Base-by-base conservation (phyloP, 345 rosid species). In the Corchorus olitorius region DNA sequence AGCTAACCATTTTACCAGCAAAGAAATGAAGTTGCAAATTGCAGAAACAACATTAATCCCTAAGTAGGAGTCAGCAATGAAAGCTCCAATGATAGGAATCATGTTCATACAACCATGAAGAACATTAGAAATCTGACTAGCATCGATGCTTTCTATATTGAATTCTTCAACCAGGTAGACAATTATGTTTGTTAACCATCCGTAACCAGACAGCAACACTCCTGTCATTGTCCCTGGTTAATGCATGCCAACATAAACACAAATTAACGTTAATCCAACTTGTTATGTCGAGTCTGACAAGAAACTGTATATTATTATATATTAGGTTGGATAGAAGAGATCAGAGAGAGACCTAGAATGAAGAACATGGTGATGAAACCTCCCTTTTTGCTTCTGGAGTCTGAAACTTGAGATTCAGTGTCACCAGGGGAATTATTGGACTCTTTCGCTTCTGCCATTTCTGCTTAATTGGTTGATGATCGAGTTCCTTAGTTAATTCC, bases 161-260 rank as follows among this genome's bases (percentile, higher is more conserved):
- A 79, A 75, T 20, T 79, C 75, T 55, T 82, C n/a, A 14, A 85
- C 83, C 70, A 84, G 74, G 72, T 65, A 84, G 46, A 85, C 83
- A 53, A 79, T 53, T 49, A 79, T 60, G 75, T 79, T 79, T 9
- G 71, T 64, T 12, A 74, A 10, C 82, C 78, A 75, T 67, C 78
- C 82, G 2, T 59, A 61, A 60, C 65, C 46, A 49, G 75, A 61
- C 14, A 79, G 50, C 35, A 63, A 33, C 55, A 69, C 56, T 14
- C 82, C 75, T 13, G 48, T 27, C 22, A 74, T 34, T n/a, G 71
- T 70, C 55, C 53, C 78, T 79, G 75, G 5, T 71, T 52, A 35
- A 7, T 14, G 19, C 46, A 8, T 14, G 19, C 46, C 54, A 54
- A 37, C 52, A 17, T 34, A 34, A n/a, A 59, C 73, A 46, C 34